Evolutionary conservation across 345 rosid genomes (phyloP), one percentile per base, ranked within the genome.

Genomic region (Dipteronia sinensis): DNA sequence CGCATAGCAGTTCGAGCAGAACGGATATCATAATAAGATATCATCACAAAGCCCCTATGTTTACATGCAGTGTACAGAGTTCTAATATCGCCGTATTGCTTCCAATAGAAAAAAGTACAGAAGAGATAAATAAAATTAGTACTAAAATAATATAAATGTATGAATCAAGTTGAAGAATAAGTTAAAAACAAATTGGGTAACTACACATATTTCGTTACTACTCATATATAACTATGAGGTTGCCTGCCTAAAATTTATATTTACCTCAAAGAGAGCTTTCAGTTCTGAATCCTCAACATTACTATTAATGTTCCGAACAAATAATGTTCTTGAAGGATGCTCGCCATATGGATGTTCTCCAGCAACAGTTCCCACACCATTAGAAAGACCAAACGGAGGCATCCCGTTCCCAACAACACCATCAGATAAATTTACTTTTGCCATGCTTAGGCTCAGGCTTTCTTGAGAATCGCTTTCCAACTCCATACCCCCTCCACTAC

Each of bases 311-410:
- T 92, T 92, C 55, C 94, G 82, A 78, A 92, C 97, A 85, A 92
- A 92, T 64, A 92, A 76, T 22, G 97, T 92, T 83, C 97, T 89
- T 7, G 94, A 92, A 65, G 97, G 97, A 82, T 90, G 97, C 84
- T 90, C 97, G 1, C 94, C 97, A 72, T 84, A 88, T 2, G 97
- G 97, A 82, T 92, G 94, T 58, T 92, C 97, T 19, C 94, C 93
- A 77, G 89, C 89, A n/a, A 92, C 74, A 31, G 90, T 77, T 78
- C 93, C 94, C 68, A 51, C 86, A 73, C 89, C 89, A 80, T 88
- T 92, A 65, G 88, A 62, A 80, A 90, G 80, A 71, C 78, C 62
- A 65, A 80, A 89, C 4, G 77, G 93, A 22, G 85, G 78, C 64
- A 83, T 38, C 12, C 88, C 87, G 34, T 85, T 89, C 69, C 85